Conservation (phyloP, 2,329 filamentous ascomycete species). For the Cladosporium austrohemisphaericum region DNA sequence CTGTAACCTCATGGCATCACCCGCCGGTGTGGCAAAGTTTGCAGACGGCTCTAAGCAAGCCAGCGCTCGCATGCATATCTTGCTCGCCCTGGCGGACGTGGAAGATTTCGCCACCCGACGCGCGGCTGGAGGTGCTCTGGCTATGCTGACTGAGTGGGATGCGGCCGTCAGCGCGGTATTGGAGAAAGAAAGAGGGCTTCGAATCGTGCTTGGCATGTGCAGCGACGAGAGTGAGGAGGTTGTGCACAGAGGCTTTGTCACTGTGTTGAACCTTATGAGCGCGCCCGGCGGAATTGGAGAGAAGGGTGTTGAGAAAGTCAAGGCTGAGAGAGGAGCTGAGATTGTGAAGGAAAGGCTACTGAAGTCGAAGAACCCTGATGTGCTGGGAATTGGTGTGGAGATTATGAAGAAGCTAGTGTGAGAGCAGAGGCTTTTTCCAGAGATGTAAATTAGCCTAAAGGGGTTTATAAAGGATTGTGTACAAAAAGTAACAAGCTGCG, state of each 20-base stretch:
- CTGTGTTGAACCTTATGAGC: conserved; percentile 60
- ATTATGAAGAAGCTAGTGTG: conserved; percentile 61
- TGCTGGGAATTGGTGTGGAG: conserved; percentile 68
- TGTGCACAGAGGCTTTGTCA: conserved; percentile 67
- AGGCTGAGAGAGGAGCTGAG: conserved; percentile 60
- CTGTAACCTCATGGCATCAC: conserved; percentile 78
- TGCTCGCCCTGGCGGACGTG: conserved; percentile 82
- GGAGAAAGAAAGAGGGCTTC: conserved; percentile 66
- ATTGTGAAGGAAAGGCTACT: conserved; percentile 66
- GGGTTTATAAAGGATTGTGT: no score
- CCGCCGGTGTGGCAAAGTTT: conserved; percentile 65
- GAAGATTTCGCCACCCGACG: conserved; percentile 75
- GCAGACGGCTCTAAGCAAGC: conserved; percentile 65
- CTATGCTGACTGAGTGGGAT: conserved; percentile 76
- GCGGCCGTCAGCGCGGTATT: conserved; percentile 68
- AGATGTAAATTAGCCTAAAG: no score
- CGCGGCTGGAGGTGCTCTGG: conserved; percentile 83
- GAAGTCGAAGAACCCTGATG: conserved; percentile 63
- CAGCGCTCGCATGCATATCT: conserved; percentile 70
- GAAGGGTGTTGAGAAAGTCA: conserved; percentile 58
- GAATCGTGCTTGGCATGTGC: conserved; percentile 77
- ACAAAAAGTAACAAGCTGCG: no score
- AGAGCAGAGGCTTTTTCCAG: background rate
- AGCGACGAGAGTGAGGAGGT: conserved; percentile 64
- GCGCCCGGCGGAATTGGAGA: conserved; percentile 63